Base-by-base conservation (phyloP, 1,139 yeast genomes). In the Yamadazyma sp. region DNA sequence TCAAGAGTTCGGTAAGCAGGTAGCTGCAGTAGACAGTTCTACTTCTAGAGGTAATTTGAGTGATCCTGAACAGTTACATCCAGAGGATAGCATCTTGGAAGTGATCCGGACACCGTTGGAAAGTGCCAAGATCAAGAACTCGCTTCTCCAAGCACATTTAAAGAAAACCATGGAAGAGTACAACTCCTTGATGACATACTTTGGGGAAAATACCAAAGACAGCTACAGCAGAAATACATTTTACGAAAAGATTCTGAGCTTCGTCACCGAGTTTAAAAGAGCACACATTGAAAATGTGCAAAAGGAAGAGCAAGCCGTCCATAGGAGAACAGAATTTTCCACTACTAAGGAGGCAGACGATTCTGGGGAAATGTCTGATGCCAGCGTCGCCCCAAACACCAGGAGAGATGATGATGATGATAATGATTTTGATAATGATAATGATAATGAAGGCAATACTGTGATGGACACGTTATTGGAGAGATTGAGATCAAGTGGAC, bases 201-300 rank as follows among this genome's bases (percentile, higher is more conserved):
- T 84, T 60, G 98, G 98, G 6, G 98, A 92, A 58, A 83, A 84
- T 53, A 71, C 79, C 1, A 59, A 63, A 4, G 95, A 87, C 53
- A 54, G 67, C 5, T 64, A 69, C 42, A 63, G 74, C 37, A 53
- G 70, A 34, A 65, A 63, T 39, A 51, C 56, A 1, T 73, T 73
- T 42, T 70, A 67, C 43, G 56, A 53, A 31, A 73, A 72, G 46
- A 61, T 73, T 44, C 58, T 61, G 25, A 38, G 49, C 3, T 73
- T 73, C 48, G 67, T 72, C 2, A 46, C 50, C 17, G 77, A 73
- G 41, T 72, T 68, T 47, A 72, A 68, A 47, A 63, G 57, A 43
- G 76, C 73, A 2, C 77, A 72, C 43, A 54, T 69, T n/a, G 77
- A 72, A 39, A 73, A 73, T 42, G 57, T 73, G 23, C 77, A 71